These are phyloP conservation scores for Cymbidium sinense DNA, from an alignment of 106 monocot species.

Conservation along the genomic window DNA sequence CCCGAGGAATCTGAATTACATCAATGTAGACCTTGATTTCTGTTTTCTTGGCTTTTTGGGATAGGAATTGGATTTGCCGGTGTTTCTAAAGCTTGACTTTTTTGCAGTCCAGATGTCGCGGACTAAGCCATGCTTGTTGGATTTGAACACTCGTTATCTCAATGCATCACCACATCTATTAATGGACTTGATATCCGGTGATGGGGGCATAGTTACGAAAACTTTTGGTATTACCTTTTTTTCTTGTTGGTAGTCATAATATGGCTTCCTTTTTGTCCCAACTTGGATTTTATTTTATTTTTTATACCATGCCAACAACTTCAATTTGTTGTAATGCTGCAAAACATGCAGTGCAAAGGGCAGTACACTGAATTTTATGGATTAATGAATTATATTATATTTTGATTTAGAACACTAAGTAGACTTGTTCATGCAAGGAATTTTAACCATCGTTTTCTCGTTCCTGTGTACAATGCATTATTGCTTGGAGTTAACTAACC, in stretches of 20 bases:
- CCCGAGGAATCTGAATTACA: neutral
- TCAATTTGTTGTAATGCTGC: neutral
- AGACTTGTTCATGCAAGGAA: neutral
- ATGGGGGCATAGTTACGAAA: slow-evolving; percentile 63
- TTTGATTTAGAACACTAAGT: neutral
- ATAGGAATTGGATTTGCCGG: neutral
- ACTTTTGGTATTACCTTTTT: slow-evolving; percentile 59
- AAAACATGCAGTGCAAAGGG: neutral
- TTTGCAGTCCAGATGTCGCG: slow-evolving; percentile 95
- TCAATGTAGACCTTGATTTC: neutral
- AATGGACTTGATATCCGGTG: slow-evolving; percentile 56
- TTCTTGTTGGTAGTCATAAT: neutral
- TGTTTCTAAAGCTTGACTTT: slow-evolving; percentile 51
- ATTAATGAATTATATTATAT: neutral
- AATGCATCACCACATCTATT: slow-evolving; percentile 49
- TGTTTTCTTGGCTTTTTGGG: neutral
- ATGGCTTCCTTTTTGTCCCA: neutral
- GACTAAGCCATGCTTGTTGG: slow-evolving; percentile 49
- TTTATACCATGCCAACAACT: neutral
- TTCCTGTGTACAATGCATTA: neutral
- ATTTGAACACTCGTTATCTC: slow-evolving; percentile 33
- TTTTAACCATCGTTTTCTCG: neutral
- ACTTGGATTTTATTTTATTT: neutral
- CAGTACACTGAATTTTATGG: neutral
- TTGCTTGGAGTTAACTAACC: too few species aligned